These are phyloP conservation scores for Eudorina sp. DNA, from an alignment of 139 green algal genomes.

Conservation along the genomic window DNA sequence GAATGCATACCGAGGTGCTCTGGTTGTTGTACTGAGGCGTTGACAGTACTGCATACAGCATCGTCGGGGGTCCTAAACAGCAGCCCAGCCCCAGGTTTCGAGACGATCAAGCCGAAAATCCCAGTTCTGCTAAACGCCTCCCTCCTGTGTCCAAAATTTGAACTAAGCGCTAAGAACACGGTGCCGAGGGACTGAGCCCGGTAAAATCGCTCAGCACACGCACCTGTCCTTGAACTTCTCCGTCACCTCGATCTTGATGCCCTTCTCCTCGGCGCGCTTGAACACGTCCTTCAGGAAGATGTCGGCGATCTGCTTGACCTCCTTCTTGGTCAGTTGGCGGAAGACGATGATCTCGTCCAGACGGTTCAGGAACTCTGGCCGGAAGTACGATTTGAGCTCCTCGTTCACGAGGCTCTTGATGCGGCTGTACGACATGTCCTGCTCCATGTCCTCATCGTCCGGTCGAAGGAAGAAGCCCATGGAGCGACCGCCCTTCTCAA, in stretches of 20 bases:
- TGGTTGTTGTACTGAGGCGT: too few species aligned
- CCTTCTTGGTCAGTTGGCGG: conserved; percentile 97
- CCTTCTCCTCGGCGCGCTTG: conserved; percentile 93
- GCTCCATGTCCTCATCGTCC: conserved; percentile 75
- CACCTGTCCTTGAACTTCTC: conserved; percentile 62
- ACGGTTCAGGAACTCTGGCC: conserved; percentile 98
- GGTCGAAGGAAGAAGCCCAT: conserved; percentile 80
- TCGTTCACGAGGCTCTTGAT: conserved; percentile 96
- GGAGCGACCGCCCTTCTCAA: conserved; percentile 92
- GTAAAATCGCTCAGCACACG: not conserved
- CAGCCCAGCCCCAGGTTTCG: too few species aligned
- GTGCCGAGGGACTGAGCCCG: too few species aligned
- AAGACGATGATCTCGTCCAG: conserved; percentile 99
- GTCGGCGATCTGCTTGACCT: conserved; percentile 99
- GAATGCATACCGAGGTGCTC: not conserved
- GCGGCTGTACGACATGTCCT: conserved; percentile 86
- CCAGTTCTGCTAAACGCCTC: too few species aligned
- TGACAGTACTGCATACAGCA: too few species aligned
- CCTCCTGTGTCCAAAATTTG: too few species aligned
- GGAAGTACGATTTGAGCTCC: conserved; percentile 99
- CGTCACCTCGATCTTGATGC: conserved; percentile 95
- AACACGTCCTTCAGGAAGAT: conserved; percentile 99
- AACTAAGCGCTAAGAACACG: too few species aligned
- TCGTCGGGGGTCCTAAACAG: too few species aligned
- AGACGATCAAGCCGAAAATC: too few species aligned